phyloP scores from a whole-genome alignment of 352 stramenopile species.

The Phytophthora pistaciae region DNA sequence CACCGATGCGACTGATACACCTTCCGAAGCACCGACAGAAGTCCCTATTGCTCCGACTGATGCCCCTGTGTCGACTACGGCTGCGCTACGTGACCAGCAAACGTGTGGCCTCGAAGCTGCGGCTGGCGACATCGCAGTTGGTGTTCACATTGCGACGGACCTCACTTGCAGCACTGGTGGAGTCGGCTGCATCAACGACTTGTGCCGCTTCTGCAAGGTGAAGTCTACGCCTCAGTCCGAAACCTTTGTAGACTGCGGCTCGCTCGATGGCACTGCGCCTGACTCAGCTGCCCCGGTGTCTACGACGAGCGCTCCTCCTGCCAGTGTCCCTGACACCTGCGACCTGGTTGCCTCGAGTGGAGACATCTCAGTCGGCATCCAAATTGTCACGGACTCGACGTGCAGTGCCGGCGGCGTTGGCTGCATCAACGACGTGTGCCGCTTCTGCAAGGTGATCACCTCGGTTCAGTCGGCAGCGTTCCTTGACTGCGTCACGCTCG shows the following conservation, averaged over 20 bases:
- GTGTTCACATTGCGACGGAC: conserved; percentile 42
- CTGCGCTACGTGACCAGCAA: neutral
- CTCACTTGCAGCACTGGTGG: conserved; percentile 35
- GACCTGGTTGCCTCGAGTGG: conserved; percentile 23
- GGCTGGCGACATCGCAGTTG: conserved; percentile 33
- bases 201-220: conserved; percentile 58
- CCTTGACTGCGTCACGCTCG: conserved; percentile 19
- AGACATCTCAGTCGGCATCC: conserved; percentile 38
- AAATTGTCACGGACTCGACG: conserved; percentile 31
- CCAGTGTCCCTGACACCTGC: neutral
- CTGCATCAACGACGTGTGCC: conserved; percentile 44
- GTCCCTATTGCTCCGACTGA: neutral
- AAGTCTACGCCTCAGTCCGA: conserved; percentile 28
- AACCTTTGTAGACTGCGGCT: conserved; percentile 27
- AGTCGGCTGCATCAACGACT: conserved; percentile 44
- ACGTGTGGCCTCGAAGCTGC: conserved; percentile 21
- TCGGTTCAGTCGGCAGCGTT: conserved; percentile 37
- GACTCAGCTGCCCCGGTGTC: conserved; percentile 1
- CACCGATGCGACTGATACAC: neutral
- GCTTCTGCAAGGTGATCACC: conserved; percentile 46
- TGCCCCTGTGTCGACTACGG: neutral
- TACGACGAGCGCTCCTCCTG: neutral
- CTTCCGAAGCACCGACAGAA: neutral
- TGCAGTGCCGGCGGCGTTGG: conserved; percentile 39
- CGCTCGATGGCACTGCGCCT: conserved; percentile 1